Conservation (phyloP, 1,139 yeast genomes). For the Pichia kudriavzevii region DNA sequence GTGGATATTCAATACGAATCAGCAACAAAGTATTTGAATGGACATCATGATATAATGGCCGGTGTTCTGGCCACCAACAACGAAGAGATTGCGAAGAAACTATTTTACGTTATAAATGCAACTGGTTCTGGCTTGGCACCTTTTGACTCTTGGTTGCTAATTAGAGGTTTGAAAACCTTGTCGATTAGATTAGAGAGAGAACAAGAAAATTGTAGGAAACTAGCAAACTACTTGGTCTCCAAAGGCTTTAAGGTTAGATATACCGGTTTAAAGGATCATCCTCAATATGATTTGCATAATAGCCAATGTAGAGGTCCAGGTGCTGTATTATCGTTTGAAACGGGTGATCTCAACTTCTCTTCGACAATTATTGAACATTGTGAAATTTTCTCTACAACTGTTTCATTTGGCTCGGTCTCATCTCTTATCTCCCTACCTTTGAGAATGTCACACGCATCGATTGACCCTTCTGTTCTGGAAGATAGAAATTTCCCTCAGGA, state of each 20-base stretch:
- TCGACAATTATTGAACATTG: constrained; percentile 70
- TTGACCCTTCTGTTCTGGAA: constrained; percentile 76
- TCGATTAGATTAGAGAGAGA: constrained; percentile 82
- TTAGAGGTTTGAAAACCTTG: constrained; percentile 81
- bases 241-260: constrained; percentile 66
- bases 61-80: constrained; percentile 74
- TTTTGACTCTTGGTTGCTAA: constrained; percentile 80
- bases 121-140: constrained; percentile 90
- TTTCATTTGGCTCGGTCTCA: constrained; percentile 90
- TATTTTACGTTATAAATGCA: constrained; percentile 76
- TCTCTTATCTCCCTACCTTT: constrained; percentile 90
- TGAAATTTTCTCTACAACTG: constrained; percentile 80
- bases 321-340: constrained; percentile 82
- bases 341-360: constrained; percentile 61
- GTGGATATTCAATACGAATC: constrained; percentile 90
- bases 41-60: constrained; percentile 95
- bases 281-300: constrained; percentile 71
- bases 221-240: constrained; percentile 65
- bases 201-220: constrained; percentile 64
- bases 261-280: constrained; percentile 78
- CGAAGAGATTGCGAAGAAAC: constrained; percentile 53
- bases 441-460: constrained; percentile 94
- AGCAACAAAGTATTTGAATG: constrained; percentile 85
- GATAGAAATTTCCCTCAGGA: constrained; percentile 92
- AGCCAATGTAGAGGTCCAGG: constrained; percentile 81